Evolutionary conservation across 495 filamentous ascomycete species (phyloP), one percentile per base, ranked within the genome.

Genomic region (Tetracladium setigerum): DNA sequence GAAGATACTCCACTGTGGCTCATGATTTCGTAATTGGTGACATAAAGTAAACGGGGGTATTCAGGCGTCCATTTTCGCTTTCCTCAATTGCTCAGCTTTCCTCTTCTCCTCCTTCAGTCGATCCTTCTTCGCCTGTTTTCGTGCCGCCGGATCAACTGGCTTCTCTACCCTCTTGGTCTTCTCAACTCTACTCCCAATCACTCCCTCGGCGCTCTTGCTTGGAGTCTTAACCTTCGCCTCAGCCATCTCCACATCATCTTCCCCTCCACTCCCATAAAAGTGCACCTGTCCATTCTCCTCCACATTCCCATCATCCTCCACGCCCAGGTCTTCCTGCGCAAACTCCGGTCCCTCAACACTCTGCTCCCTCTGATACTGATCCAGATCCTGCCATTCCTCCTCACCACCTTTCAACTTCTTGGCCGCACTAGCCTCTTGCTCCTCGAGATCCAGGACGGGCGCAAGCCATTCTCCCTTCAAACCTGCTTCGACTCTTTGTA

Each of bases 401-500:
- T 59, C 56, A 16, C 32, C 41, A 41, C 24, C 49, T 19, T 35
- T 41, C 24, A 14, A 12, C 11, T 40, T 35, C 11, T 31, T 47
- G 18, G 40, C 39, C 24, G 47, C 30, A 30, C 37, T 38, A 33
- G 50, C 59, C 13, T 53, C 54, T 24, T 19, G 51, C 19, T 45
- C 45, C 30, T 50, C 43, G 5, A 49, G 32, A 2, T 54, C 52
- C 33, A 53, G 38, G 1, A 30, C 39, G 9, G 46, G 56, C 16
- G 52, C 53, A 16, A 59, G 45, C 56, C 56, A 62, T 49, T 62
- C 56, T 18, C 56, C 59, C 24, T 43, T 30, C 38, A 59, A 62
- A 13, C 83, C 83, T 0, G 77, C 78, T 59, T 83, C 77, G 9
- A 86, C 76, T 16, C 83, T 74, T 58, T 76, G 70, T 40, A 87